Evolutionary conservation across 768 basidiomycete species (phyloP).

Genomic region (Paxillus involutus): DNA sequence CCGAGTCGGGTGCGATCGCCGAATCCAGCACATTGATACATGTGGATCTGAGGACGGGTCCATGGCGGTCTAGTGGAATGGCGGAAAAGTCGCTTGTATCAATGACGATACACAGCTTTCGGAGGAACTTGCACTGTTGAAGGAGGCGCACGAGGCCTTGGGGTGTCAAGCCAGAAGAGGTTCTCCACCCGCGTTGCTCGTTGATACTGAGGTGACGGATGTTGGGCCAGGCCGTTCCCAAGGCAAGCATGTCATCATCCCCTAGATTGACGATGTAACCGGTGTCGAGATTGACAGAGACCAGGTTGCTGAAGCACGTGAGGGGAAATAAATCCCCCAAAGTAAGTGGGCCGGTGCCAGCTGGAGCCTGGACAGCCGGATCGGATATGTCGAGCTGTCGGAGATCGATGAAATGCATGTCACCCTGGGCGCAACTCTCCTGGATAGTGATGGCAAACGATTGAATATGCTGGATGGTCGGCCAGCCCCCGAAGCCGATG

Average conservation of each 20-base stretch:
- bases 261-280: constrained; percentile 10
- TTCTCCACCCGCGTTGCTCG: constrained; percentile 19
- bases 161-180: constrained; percentile 15
- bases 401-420: not conserved
- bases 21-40: constrained; percentile 15
- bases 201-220: constrained; percentile 17
- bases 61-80: not conserved
- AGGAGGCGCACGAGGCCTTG: constrained; percentile 16
- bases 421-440: not conserved
- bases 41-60: not conserved
- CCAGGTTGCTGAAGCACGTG: not conserved
- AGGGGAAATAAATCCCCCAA: not conserved
- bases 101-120: constrained; percentile 10
- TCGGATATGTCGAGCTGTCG: not conserved
- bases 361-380: not conserved
- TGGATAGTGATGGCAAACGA: not conserved
- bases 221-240: constrained; percentile 18
- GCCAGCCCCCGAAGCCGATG: not conserved
- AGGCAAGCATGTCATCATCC: constrained; percentile 8
- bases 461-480: not conserved
- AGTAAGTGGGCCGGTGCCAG: not conserved
- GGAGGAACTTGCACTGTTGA: constrained; percentile 1
- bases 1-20: constrained; percentile 12
- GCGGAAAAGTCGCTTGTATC: constrained; percentile 9
- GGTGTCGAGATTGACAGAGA: constrained; percentile 7